A percentile compares a stretch with the other conserved stretches of the same genome.
These are phyloP conservation scores for Hypocreales sp. DNA, from an alignment of 2,329 filamentous ascomycete species.

Conservation along the genomic window DNA sequence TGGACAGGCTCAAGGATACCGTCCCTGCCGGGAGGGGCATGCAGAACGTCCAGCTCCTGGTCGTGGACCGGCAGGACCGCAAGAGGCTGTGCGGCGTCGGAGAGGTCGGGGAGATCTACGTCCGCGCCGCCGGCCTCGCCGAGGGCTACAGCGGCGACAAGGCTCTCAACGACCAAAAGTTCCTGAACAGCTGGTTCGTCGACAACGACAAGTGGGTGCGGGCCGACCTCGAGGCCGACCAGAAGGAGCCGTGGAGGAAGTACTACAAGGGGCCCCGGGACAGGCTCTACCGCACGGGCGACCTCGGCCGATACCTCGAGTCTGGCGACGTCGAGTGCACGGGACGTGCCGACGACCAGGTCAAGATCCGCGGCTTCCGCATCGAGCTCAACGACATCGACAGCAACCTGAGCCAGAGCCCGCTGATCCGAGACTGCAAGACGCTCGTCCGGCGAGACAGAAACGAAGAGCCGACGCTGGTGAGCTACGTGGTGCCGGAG, in stretches of 20 bases:
- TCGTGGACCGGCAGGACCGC: conserved; percentile 55
- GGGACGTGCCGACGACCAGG: conserved; percentile 72
- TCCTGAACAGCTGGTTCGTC: conserved; percentile 75
- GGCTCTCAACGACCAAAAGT: conserved; percentile 55
- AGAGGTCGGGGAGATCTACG: conserved; percentile 71
- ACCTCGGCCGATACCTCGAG: conserved; percentile 62
- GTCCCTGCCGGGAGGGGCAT: conserved; percentile 79
- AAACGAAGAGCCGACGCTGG: conserved; percentile 58
- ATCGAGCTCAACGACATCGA: conserved; percentile 95
- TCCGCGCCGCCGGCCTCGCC: conserved; percentile 69
- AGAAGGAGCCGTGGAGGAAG: conserved; percentile 58
- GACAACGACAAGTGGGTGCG: conserved; percentile 55
- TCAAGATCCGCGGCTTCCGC: conserved; percentile 91
- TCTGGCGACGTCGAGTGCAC: conserved; percentile 60
- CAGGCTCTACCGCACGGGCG: conserved; percentile 74
- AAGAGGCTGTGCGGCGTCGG: conserved; percentile 62
- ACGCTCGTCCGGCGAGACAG: conserved; percentile 48
- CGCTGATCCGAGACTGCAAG: conserved; percentile 67
- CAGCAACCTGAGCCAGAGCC: conserved; percentile 58
- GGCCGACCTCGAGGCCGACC: conserved; percentile 38
- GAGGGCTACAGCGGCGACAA: conserved; percentile 57
- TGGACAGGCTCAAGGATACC: conserved; percentile 42
- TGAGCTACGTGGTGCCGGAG: conserved; percentile 81
- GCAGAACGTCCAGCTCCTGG: conserved; percentile 74
- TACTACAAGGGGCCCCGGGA: conserved; percentile 74